Base-by-base conservation (phyloP, 2,329 filamentous ascomycete genomes). In the Cladophialophora immunda region DNA sequence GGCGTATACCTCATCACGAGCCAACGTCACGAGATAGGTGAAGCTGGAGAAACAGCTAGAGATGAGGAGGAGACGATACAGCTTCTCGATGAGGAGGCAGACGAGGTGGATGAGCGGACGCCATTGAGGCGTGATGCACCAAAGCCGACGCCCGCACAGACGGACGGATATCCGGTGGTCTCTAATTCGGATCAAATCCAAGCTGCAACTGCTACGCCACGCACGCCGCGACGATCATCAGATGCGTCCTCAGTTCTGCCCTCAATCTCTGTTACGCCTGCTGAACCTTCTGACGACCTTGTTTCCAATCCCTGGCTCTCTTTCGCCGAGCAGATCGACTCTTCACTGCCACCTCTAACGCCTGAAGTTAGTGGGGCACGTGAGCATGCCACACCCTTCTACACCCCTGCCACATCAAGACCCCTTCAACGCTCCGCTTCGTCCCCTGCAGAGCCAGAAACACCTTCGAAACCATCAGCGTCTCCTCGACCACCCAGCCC, bases 1-100 rank as follows among this genome's bases (percentile, higher is more conserved):
- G 95, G 95, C 9, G 95, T 99, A n/a, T 98, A 95, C 79, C 86
- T 97, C 72, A 97, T 99, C 75, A 98, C 95, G 1, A 97, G 91
- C 74, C 93, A 93, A 62, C 86, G 94, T 72, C 80, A 83, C 11
- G 85, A 85, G 19, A 82, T 86, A 15, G 65, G 80, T 30, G 86
- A 88, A 53, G 82, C 87, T 17, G 87, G 90, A 70, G 89, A 90
- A 72, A 88, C 86, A 58, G 85, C 86, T 41, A 83, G 90, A 22
- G 76, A 79, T 1, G 78, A 86, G 50, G 89, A 90, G 74, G 84
- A 83, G 70, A 80, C 75, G 56, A 81, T 80, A 73, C 78, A 78
- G 61, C 73, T 80, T 68, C 66, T 78, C 65, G 72, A 77, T 71
- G 77, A 76, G 38, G 79, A 82, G 62, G 72, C 73, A 11, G 80